Base-by-base conservation (phyloP, 805 yeast genomes). In the Zygosaccharomyces lentus region DNA sequence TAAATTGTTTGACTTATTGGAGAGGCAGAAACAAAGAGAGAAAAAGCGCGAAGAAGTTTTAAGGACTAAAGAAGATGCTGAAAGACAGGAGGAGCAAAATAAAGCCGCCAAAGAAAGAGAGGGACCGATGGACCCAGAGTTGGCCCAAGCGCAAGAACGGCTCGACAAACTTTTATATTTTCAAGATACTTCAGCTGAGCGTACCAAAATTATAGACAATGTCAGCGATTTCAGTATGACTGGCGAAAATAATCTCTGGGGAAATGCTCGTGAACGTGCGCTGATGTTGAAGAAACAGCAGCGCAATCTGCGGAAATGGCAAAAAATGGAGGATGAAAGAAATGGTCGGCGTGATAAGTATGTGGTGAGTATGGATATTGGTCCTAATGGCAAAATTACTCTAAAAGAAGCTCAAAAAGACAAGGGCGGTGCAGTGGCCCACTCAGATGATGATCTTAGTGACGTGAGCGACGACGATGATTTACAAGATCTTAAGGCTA, bases 121-220 rank as follows among this genome's bases (percentile, higher is more conserved):
- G 53, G 72, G 71, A 30, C 49, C 67, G 2, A 57, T 69, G 3
- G 82, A 81, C 52, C 74, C 78, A 0, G 90, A 83, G 34, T 66
- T 87, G 30, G 52, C 71, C 3, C 72, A 73, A 46, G 99, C 99
- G 0, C 84, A 86, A 54, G 78, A 78, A 37, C 71, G 90, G 41
- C 68, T 93, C 40, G 86, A 87, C 26, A 83, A 79, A 26, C 68
- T 93, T 39, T 69, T 93, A 36, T 76, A 80, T 50, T 93, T 82
- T 64, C 99, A 93, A 63, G 87, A 78, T 2, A 81, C 90, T 13
- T 86, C 95, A 6, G 87, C 90, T 1, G 95, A 88, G 62, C 74
- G 99, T 62, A 93, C 99, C 0, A 80, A 79, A 55, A 88, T 93
- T 51, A 90, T 95, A 32, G 99, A 93, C 62, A 83, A 87, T 60